Base-by-base conservation (phyloP, 768 basidiomycete species). In the Russula lepida region DNA sequence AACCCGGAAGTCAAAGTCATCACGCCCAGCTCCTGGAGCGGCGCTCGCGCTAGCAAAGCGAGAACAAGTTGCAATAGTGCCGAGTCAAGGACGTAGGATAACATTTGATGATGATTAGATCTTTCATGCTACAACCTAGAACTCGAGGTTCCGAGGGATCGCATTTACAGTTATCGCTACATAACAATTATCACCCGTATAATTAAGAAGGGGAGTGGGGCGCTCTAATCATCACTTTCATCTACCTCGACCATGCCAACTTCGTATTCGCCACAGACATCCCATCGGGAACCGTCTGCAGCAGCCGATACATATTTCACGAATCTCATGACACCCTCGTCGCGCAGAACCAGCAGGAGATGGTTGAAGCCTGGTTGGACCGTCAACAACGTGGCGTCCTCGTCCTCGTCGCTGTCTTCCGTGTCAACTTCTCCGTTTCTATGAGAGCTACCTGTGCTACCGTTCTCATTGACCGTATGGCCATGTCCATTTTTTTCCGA, bases 241-340 rank as follows among this genome's bases (percentile, higher is more conserved):
- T 66, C 65, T 53, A 56, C 57, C 25, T 88, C 82, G 25, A 92
- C 71, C 77, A 88, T 84, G 2, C 91, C 93, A 11, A 97, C 86
- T 69, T 93, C 92, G 71, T 88, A 98, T 74, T 98, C 95, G 4
- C 85, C 87, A 64, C 86, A 91, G 12, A 98, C 75, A 71, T 98
- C 95, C 93, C 93, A 98, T 56, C 95, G 77, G 30, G 91, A 93
- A 9, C 93, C 92, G 54, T 85, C 83, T 0, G 95, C 95, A 1
- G 86, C 84, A 17, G 90, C 91, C 28, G 89, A 89, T 21, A 98
- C 83, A 68, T 98, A 98, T 72, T 98, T 98, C 64, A 95, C 92
- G 71, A 98, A 98, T 44, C 83, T 83, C 84, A 98, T 86, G 50
- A 98, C 94, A 21, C 89, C 83, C 69, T 93, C 89, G 72, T 98